Percentiles rank a stretch among this genome's conserved stretches.
Evolutionary conservation across 228 moss, liverwort and hornwort genomes (phyloP).

Genomic region (Sphagnum magellanicum): DNA sequence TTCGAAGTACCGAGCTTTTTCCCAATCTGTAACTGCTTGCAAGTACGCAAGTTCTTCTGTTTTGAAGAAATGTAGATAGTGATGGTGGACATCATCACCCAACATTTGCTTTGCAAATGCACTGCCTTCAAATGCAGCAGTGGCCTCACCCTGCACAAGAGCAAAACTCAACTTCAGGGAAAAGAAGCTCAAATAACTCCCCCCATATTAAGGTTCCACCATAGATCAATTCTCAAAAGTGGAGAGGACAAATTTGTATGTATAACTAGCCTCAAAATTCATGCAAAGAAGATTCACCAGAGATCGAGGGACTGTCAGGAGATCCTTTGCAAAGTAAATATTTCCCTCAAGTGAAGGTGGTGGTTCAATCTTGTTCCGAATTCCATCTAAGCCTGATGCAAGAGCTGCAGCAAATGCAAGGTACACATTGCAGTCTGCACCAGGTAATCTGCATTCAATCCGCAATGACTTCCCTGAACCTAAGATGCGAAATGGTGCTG

Average conservation of each 20-base stretch:
- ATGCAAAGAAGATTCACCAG: constrained; percentile 25
- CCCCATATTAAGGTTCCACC: no score
- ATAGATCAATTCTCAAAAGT: no score
- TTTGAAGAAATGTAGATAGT: constrained; percentile 80
- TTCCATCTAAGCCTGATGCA: constrained; percentile 91
- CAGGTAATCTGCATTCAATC: constrained; percentile 90
- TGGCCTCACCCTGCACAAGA: constrained; percentile 51
- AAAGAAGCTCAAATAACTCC: no score
- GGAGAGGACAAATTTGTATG: no score
- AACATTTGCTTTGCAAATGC: constrained; percentile 75
- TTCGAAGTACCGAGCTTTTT: constrained; percentile 88
- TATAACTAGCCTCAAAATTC: no score
- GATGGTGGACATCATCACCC: constrained; percentile 85
- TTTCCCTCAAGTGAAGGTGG: constrained; percentile 76
- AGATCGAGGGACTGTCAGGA: constrained; percentile 67
- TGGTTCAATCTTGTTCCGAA: constrained; percentile 77
- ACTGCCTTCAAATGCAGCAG: constrained; percentile 53
- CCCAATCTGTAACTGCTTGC: constrained; percentile 94
- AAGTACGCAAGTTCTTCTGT: constrained; percentile 60
- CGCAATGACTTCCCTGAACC: constrained; percentile 88
- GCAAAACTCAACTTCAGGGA: background rate
- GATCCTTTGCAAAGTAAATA: constrained; percentile 69
- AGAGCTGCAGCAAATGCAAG: constrained; percentile 93
- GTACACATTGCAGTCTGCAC: constrained; percentile 96
- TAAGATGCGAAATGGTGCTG: constrained; percentile 80